Base-by-base conservation (phyloP, 257 asterid genomes). In the Solanum pinnatisectum region DNA sequence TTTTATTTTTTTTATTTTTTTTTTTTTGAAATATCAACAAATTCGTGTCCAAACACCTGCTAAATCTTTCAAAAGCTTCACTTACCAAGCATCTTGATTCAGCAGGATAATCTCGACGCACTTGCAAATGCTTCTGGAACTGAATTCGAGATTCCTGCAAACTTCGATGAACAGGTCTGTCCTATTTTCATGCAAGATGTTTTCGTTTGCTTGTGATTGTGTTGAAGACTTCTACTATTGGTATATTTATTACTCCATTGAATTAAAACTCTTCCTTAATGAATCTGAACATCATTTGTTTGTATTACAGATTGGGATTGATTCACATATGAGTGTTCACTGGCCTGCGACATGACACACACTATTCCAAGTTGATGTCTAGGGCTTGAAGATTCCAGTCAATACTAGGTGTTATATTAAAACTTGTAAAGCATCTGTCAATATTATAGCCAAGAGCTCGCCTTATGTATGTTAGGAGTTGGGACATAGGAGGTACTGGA, bases 91-190 rank as follows among this genome's bases (percentile, higher is more conserved):
- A 63, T 79, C 52, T 87, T 84, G 79, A 36, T 44, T 79, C 88
- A 42, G 72, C 92, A 90, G 93, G 92, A 91, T 63, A 73, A 87
- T 18, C 60, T 90, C 2, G 92, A 92, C 20, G 92, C 87, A 44
- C 89, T 91, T 22, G 90, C 89, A 13, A 90, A 89, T 70, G 88
- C 73, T 22, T 89, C 92, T 27, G 92, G 86, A 52, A 36, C 91
- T 5, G 90, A 89, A 83, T 90, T 91, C 8, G 91, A 90, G 87
- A 91, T 92, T 81, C 91, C 93, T 67, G 68, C 90, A 12, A 88
- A 82, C 87, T 89, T 88, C 39, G 91, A 86, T 37, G 91, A 87
- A 84, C 93, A 89, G 90, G 90, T 90, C 40, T 89, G 92, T 76
- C 35, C 37, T n/a, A 78, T 40, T 77, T 77, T n/a, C 59, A 81